phyloP scores from a whole-genome alignment of 192 early-diverging fungal species.

The Backusella liffmaniae region DNA sequence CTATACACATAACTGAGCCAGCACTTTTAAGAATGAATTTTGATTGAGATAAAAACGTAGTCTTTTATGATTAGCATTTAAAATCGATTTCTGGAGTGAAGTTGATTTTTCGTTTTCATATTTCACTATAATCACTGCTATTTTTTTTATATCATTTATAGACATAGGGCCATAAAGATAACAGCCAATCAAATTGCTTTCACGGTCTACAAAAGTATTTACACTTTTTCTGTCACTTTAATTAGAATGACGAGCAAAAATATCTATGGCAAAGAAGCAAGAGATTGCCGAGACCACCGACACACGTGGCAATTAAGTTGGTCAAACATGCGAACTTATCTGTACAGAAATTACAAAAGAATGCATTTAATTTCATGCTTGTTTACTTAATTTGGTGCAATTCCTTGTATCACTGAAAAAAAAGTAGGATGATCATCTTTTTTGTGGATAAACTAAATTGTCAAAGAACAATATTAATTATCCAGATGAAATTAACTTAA shows the following conservation, averaged over 20 bases:
- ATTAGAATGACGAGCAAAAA: background rate
- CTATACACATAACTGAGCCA: background rate
- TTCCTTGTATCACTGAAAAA: background rate
- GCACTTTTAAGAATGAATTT: background rate
- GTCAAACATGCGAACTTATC: slow-evolving; percentile 5
- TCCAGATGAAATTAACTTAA: background rate
- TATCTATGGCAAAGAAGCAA: background rate
- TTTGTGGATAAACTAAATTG: background rate
- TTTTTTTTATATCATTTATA: background rate
- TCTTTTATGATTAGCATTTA: background rate
- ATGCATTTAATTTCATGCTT: background rate
- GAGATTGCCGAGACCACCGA: slow-evolving; percentile 6
- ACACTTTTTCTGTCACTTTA: background rate
- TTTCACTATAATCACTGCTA: background rate
- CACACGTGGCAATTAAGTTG: slow-evolving; percentile 5
- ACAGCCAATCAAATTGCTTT: background rate
- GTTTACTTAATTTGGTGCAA: background rate
- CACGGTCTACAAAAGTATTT: background rate
- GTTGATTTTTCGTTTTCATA: background rate
- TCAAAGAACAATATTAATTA: background rate
- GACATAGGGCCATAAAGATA: background rate
- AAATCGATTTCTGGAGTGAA: background rate
- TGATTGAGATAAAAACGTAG: background rate
- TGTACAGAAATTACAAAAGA: background rate
- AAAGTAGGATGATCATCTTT: background rate